Evolutionary conservation across 768 basidiomycete genomes (phyloP).

Genomic region (Boletellus emodensis): DNA sequence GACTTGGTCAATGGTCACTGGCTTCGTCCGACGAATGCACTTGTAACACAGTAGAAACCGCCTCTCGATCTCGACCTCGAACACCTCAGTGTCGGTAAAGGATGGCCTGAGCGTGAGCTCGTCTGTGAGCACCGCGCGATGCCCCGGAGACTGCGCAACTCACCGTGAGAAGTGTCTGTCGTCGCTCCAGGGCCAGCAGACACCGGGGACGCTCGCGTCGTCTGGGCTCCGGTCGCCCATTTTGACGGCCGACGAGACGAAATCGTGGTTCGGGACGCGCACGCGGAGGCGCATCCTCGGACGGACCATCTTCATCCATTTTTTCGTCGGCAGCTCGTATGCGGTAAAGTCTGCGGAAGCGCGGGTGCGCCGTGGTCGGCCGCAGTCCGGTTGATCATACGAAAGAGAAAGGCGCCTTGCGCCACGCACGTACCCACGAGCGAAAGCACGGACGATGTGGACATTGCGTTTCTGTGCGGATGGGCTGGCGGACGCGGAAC

Average conservation of each 20-base stretch:
- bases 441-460: slow-evolving; percentile 11
- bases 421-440: slow-evolving; percentile 15
- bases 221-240: slow-evolving; percentile 2
- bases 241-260: slow-evolving; percentile 16
- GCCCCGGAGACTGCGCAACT: neutral
- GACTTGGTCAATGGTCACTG: slow-evolving; percentile 18
- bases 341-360: slow-evolving; percentile 21
- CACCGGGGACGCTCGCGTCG: neutral
- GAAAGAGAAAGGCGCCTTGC: neutral
- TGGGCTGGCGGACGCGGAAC: neutral
- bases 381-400: too few relatives aligned
- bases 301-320: slow-evolving; percentile 15
- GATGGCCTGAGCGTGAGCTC: slow-evolving; percentile 7
- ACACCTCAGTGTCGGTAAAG: slow-evolving; percentile 12
- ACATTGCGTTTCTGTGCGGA: neutral
- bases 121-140: neutral
- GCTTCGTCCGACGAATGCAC: slow-evolving; percentile 25
- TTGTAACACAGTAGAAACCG: slow-evolving; percentile 19
- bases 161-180: slow-evolving; percentile 13
- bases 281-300: slow-evolving; percentile 25
- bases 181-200: slow-evolving; percentile 16
- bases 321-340: slow-evolving; percentile 19
- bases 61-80: slow-evolving; percentile 20
- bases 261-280: slow-evolving; percentile 1
- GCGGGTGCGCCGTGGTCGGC: neutral